Percentiles rank a stretch among this genome's conserved stretches.
phyloP scores from a whole-genome alignment of 2,329 filamentous ascomycete species.

The Sphaceloma murrayae region DNA sequence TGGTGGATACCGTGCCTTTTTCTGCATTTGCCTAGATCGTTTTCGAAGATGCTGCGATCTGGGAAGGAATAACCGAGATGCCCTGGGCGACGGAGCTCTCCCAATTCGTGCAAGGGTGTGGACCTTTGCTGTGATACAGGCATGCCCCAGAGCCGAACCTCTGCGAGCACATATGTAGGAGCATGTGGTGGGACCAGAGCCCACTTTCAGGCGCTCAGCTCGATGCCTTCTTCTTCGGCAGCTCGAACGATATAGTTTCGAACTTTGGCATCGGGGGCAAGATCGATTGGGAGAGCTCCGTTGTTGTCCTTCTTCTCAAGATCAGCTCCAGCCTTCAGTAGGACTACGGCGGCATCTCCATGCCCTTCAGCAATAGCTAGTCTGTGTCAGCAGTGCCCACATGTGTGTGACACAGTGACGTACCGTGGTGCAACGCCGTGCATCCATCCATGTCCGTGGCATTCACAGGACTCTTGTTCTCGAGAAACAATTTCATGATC shows the following conservation, averaged over 20 bases:
- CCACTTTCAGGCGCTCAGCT: slow-evolving; percentile 30
- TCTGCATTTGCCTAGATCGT: no score
- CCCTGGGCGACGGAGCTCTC: no score
- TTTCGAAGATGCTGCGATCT: no score
- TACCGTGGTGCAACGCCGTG: slow-evolving; percentile 75
- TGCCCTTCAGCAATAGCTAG: slow-evolving; percentile 60
- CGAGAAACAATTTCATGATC: slow-evolving; percentile 69
- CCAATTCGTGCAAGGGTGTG: no score
- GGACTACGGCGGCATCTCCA: slow-evolving; percentile 69
- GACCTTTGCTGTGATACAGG: no score
- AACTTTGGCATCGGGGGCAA: slow-evolving; percentile 80
- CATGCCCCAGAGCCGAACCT: no score
- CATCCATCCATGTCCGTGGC: slow-evolving; percentile 72
- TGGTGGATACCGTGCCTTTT: not conserved
- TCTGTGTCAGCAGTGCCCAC: not conserved
- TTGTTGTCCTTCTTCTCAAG: slow-evolving; percentile 64
- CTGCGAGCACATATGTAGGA: no score
- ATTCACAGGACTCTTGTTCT: slow-evolving; percentile 70
- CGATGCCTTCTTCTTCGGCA: slow-evolving; percentile 78
- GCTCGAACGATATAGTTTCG: slow-evolving; percentile 63
- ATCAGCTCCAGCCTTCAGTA: slow-evolving; percentile 80
- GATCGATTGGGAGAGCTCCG: slow-evolving; percentile 62
- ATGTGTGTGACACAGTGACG: not conserved
- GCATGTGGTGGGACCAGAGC: no score
- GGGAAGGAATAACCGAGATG: no score